phyloP scores from a whole-genome alignment of 1,139 yeast species.

The Kodamaea arcana region DNA sequence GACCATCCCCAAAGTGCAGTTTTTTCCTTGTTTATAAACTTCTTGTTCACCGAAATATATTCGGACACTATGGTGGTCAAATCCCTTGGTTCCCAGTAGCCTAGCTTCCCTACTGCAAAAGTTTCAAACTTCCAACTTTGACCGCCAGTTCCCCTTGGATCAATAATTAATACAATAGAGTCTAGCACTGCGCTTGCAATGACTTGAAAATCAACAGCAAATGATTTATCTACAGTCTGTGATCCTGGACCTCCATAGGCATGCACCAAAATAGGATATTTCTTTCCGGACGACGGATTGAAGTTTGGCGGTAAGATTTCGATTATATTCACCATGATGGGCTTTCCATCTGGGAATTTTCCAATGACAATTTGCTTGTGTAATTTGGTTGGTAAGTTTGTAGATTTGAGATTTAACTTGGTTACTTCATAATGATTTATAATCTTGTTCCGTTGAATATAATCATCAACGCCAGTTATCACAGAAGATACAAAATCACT shows the following conservation, averaged over 20 bases:
- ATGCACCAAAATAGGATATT: constrained; percentile 77
- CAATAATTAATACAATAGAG: constrained; percentile 76
- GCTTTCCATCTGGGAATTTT: constrained; percentile 32
- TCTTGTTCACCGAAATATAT: constrained; percentile 49
- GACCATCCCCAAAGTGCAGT: constrained; percentile 99
- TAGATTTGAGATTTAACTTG: constrained; percentile 19
- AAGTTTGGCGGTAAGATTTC: constrained; percentile 77
- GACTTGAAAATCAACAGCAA: constrained; percentile 61
- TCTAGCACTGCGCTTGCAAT: constrained; percentile 64
- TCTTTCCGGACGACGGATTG: constrained; percentile 35
- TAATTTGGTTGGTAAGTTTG: constrained; percentile 53
- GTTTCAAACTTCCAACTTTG: constrained; percentile 75
- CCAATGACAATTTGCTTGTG: constrained; percentile 49
- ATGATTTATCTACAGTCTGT: constrained; percentile 57
- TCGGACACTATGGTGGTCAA: constrained; percentile 60
- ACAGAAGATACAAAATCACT: constrained; percentile 1
- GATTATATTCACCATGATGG: constrained; percentile 54
- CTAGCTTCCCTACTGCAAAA: constrained; percentile 66
- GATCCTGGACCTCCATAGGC: constrained; percentile 97
- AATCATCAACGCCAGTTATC: constrained; percentile 11
- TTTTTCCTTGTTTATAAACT: constrained; percentile 53
- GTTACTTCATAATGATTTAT: constrained; percentile 30
- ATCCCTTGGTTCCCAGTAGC: constrained; percentile 87
- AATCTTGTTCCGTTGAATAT: constrained; percentile 24
- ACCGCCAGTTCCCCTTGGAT: constrained; percentile 94